These are phyloP conservation scores for Lepidium aucheri DNA, from an alignment of 345 rosid genomes.

Conservation along the genomic window DNA sequence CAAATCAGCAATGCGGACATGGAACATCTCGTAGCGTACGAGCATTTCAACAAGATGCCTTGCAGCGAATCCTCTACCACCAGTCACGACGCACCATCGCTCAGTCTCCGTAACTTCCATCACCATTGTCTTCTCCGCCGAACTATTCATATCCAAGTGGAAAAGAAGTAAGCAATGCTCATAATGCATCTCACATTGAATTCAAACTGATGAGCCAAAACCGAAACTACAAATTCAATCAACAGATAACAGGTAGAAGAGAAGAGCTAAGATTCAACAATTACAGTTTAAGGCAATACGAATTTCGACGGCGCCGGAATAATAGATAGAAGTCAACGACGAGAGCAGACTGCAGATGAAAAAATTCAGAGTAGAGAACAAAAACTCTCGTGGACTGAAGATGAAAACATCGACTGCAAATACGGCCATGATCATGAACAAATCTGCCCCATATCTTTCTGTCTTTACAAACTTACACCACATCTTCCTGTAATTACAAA, in stretches of 20 bases:
- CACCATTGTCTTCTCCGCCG: slow-evolving; percentile 26
- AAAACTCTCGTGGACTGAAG: no score
- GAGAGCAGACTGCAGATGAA: neutral
- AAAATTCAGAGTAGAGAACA: neutral
- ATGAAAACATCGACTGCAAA: no score
- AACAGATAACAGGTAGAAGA: neutral
- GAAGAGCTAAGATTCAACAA: neutral
- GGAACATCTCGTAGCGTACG: slow-evolving; percentile 36
- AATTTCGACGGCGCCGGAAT: neutral
- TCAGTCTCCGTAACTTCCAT: slow-evolving; percentile 28
- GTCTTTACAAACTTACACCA: no score
- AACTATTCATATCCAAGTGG: neutral
- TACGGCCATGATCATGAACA: no score
- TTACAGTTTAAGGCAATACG: neutral
- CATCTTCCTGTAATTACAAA: no score
- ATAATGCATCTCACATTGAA: neutral
- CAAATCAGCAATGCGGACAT: slow-evolving; percentile 72
- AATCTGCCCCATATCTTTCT: no score
- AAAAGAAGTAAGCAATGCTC: neutral
- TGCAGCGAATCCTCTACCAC: slow-evolving; percentile 89
- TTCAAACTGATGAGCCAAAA: neutral
- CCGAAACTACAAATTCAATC: neutral
- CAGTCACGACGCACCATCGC: slow-evolving; percentile 83
- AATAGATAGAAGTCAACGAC: slow-evolving; percentile 2
- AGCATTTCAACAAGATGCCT: slow-evolving; percentile 89